Conservation (phyloP, 139 green algal species). For the Axilococcus clingmanii region DNA sequence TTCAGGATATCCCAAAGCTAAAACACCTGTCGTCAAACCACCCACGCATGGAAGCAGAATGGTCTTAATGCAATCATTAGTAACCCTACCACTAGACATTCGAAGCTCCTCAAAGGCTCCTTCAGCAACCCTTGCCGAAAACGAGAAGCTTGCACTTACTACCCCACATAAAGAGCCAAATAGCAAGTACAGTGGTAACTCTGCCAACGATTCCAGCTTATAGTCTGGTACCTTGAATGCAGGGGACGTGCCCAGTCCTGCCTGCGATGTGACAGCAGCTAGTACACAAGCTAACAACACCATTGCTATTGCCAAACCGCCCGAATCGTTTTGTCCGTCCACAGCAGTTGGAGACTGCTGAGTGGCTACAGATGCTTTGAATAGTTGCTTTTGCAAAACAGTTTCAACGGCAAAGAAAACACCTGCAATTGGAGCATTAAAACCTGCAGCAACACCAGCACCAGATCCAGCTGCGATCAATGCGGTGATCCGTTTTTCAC, state of each 20-base stretch:
- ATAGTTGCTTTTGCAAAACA: constrained; percentile 43
- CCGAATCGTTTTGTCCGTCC: not conserved
- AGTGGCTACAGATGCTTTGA: not conserved
- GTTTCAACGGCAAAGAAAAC: constrained; percentile 93
- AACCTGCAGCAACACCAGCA: constrained; percentile 83
- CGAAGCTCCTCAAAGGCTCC: constrained; percentile 20
- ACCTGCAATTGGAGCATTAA: constrained; percentile 86
- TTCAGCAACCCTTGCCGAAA: constrained; percentile 21
- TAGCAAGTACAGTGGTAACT: constrained; percentile 67
- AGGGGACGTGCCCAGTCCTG: constrained; percentile 51
- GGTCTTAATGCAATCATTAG: not conserved
- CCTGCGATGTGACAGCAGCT: constrained; percentile 51
- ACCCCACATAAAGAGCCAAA: constrained; percentile 56
- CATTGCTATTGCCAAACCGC: constrained; percentile 45
- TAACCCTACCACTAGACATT: not conserved
- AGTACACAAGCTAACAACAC: constrained; percentile 63
- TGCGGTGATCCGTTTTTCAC: constrained; percentile 37
- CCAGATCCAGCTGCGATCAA: constrained; percentile 81
- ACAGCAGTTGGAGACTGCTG: not conserved
- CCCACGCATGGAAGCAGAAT: constrained; percentile 44
- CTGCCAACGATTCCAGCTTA: constrained; percentile 33
- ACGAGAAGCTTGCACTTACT: constrained; percentile 39
- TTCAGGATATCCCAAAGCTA: constrained; percentile 57
- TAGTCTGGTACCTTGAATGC: constrained; percentile 56
- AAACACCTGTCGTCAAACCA: constrained; percentile 45